phyloP scores from a whole-genome alignment of 345 rosid genomes.

The Noccaea bulbosa region DNA sequence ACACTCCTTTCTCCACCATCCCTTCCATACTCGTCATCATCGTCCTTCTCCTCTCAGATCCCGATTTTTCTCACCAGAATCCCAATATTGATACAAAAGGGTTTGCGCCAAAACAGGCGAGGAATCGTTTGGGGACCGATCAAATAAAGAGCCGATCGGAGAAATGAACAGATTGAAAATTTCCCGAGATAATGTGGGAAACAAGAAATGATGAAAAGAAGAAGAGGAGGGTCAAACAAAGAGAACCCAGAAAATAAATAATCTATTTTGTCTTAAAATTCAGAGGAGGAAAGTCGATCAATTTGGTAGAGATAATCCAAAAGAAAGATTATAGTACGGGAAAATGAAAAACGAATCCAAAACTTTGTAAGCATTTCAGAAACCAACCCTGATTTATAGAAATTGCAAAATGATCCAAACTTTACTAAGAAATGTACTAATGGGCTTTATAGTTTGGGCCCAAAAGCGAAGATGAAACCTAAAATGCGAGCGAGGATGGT shows the following conservation, averaged over 20 bases:
- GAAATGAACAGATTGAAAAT: neutral
- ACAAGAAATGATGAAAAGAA: conserved; percentile 23
- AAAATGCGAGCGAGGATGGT: conserved; percentile 13
- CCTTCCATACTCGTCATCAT: conserved; percentile 84
- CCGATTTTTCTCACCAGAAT: conserved; percentile 17
- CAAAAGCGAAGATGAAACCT: conserved; percentile 26
- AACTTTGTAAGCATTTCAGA: neutral
- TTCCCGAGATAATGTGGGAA: conserved; percentile 34
- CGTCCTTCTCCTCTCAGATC: conserved; percentile 41
- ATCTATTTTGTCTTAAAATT: conserved; percentile 25
- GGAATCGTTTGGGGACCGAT: conserved; percentile 14
- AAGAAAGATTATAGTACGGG: neutral
- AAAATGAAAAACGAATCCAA: neutral
- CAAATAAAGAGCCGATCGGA: conserved; percentile 21
- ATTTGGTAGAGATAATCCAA: conserved; percentile 10
- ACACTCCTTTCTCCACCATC: conserved; percentile 68
- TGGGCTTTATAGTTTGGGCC: conserved; percentile 31
- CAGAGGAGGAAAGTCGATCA: conserved; percentile 30
- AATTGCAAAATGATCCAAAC: neutral
- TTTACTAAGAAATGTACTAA: neutral
- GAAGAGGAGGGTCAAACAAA: conserved; percentile 36
- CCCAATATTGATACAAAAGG: conserved; percentile 9
- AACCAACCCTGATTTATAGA: neutral
- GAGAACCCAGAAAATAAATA: conserved; percentile 27
- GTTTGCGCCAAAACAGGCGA: conserved; percentile 8